Percentiles rank a stretch among this genome's conserved stretches.
Conservation (phyloP, 495 filamentous ascomycete species). For the Penicillium silybi region DNA sequence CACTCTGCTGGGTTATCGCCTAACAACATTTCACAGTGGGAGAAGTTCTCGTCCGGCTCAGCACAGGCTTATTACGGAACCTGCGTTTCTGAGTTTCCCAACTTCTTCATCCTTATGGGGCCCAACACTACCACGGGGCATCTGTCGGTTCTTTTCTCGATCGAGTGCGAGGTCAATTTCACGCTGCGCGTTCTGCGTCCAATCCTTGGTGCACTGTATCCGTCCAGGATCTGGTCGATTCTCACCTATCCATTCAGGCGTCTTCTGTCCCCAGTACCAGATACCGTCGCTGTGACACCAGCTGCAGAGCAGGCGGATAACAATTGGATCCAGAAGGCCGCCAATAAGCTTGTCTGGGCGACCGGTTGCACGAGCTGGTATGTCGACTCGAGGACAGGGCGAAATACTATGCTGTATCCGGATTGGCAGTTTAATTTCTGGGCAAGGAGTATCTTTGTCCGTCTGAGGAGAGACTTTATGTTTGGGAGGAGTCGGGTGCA, state of each 20-base stretch:
- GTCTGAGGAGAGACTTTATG: background rate
- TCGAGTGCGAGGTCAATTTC: slow-evolving; percentile 49
- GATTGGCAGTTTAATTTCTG: slow-evolving; percentile 19
- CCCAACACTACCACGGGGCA: slow-evolving; percentile 56
- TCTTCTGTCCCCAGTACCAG: background rate
- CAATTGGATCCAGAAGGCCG: slow-evolving; percentile 9
- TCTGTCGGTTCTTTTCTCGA: slow-evolving; percentile 43
- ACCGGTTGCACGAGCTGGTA: slow-evolving; percentile 21
- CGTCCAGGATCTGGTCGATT: background rate
- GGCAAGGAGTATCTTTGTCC: slow-evolving; percentile 10
- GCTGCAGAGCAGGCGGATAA: slow-evolving; percentile 11
- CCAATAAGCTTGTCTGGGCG: slow-evolving; percentile 17
- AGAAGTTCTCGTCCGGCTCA: slow-evolving; percentile 38
- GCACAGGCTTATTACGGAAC: slow-evolving; percentile 51
- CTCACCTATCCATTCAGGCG: slow-evolving; percentile 5
- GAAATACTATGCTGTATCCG: slow-evolving; percentile 21
- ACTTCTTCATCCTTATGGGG: slow-evolving; percentile 55
- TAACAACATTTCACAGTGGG: too few species aligned
- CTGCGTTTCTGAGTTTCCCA: slow-evolving; percentile 52
- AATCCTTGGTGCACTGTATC: background rate
- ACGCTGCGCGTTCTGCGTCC: slow-evolving; percentile 21
- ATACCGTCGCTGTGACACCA: slow-evolving; percentile 16
- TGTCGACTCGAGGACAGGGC: slow-evolving; percentile 11
- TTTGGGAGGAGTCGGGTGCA: background rate
- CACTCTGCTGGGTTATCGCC: too few species aligned